These are phyloP conservation scores for Venturia effusa DNA, from an alignment of 2,329 filamentous ascomycete species.

Conservation along the genomic window DNA sequence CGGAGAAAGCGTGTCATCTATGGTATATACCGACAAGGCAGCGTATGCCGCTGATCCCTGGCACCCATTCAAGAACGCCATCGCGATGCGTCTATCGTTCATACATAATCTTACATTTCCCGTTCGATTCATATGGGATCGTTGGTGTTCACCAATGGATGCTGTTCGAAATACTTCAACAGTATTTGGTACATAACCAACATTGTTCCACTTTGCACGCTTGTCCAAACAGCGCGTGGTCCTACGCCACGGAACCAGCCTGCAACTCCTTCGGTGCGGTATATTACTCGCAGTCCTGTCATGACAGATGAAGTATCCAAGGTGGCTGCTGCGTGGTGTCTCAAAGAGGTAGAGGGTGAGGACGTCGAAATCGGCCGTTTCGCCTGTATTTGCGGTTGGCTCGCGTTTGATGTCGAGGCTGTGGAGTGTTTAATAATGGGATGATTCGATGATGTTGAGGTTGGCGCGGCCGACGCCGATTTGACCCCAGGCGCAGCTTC, in stretches of 20 bases:
- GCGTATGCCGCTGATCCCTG: background rate
- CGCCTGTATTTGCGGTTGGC: constrained; percentile 21
- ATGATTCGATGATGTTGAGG: background rate
- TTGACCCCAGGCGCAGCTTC: constrained; percentile 15
- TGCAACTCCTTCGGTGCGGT: constrained; percentile 73
- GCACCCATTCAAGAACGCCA: background rate
- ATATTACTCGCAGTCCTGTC: constrained; percentile 76
- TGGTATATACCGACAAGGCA: background rate
- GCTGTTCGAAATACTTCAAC: constrained; percentile 62
- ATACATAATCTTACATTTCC: background rate
- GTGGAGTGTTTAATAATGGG: constrained; percentile 1
- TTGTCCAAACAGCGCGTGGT: constrained; percentile 89
- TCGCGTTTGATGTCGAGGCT: background rate
- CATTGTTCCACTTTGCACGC: constrained; percentile 94
- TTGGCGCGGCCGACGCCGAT: background rate
- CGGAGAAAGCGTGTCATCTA: background rate
- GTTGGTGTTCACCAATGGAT: constrained; percentile 5
- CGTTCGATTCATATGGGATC: background rate
- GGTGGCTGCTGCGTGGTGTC: constrained; percentile 65
- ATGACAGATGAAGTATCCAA: constrained; percentile 85
- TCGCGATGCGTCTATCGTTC: background rate
- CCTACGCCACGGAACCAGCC: constrained; percentile 95
- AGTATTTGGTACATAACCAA: constrained; percentile 88
- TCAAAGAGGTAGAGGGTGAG: constrained; percentile 73
- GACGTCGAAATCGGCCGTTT: constrained; percentile 78